phyloP scores from a whole-genome alignment of 139 green algal genomes.

The Micractinium sp. region DNA sequence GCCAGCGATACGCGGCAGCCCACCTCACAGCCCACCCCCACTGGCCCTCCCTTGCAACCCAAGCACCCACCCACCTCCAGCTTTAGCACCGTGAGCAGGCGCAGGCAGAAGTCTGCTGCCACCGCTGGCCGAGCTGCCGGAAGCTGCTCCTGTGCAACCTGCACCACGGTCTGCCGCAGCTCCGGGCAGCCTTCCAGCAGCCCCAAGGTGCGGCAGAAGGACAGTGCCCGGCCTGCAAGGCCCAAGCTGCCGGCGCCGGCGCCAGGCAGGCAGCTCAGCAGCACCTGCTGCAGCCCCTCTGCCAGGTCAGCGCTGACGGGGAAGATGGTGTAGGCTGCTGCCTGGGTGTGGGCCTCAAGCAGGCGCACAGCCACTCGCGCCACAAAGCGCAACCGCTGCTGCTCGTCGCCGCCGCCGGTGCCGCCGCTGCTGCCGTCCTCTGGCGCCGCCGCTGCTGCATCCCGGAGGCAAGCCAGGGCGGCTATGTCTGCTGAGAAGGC shows the following conservation, averaged over 20 bases:
- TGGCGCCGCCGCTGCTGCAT: neutral
- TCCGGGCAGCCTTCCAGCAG: neutral
- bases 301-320: neutral
- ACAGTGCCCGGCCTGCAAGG: neutral
- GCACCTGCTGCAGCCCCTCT: neutral
- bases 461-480: neutral
- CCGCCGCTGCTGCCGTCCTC: neutral
- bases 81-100: neutral
- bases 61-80: neutral
- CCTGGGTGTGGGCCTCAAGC: neutral
- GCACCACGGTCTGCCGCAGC: neutral
- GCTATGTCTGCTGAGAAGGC: neutral
- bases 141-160: neutral
- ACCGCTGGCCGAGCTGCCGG: neutral
- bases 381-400: neutral
- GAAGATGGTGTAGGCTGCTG: no score
- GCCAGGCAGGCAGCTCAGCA: neutral
- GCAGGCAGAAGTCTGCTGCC: neutral
- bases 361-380: neutral
- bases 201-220: neutral
- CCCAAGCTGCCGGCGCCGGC: neutral
- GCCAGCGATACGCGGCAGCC: no score
- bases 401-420: neutral
- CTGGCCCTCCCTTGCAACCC: neutral
- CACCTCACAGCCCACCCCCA: no score